These are phyloP conservation scores for Aspergillus olivimuriae DNA, from an alignment of 495 filamentous ascomycete species.

Conservation along the genomic window DNA sequence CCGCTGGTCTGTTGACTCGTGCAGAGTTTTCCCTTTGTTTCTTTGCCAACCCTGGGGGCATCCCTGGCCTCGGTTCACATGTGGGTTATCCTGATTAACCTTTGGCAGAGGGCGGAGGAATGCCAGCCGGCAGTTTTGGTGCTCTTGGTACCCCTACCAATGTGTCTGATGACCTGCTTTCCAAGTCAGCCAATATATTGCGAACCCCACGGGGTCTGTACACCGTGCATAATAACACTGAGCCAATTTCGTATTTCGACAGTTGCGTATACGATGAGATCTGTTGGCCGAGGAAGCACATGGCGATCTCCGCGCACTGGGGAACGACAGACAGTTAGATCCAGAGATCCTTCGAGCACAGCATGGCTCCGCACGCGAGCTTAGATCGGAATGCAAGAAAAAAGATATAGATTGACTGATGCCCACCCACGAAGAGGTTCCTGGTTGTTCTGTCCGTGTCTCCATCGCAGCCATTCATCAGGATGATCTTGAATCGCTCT, in stretches of 20 bases:
- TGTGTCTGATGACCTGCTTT: background rate
- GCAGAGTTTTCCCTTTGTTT: background rate
- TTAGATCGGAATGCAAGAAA: too few species aligned
- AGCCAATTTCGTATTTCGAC: background rate
- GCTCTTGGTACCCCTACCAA: background rate
- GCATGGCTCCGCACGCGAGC: too few species aligned
- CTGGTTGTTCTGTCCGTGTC: background rate
- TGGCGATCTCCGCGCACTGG: too few species aligned
- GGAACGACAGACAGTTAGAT: too few species aligned
- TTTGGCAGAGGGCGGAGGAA: too few species aligned
- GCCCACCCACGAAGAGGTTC: background rate
- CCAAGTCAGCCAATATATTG: background rate
- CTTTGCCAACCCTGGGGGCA: background rate
- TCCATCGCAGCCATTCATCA: background rate
- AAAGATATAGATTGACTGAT: conserved; percentile 1
- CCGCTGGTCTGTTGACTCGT: background rate
- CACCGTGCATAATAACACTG: background rate
- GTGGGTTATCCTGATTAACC: background rate
- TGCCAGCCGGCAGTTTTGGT: too few species aligned
- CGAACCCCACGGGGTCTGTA: background rate
- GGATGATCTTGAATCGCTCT: conserved; percentile 5
- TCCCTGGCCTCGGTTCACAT: background rate
- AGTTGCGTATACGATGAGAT: background rate
- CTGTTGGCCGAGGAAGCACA: conserved; percentile 1
- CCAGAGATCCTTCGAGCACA: too few species aligned